Evolutionary conservation across 1,284 basidiomycete genomes (phyloP).

Genomic region (Singerocomus inundabilis): DNA sequence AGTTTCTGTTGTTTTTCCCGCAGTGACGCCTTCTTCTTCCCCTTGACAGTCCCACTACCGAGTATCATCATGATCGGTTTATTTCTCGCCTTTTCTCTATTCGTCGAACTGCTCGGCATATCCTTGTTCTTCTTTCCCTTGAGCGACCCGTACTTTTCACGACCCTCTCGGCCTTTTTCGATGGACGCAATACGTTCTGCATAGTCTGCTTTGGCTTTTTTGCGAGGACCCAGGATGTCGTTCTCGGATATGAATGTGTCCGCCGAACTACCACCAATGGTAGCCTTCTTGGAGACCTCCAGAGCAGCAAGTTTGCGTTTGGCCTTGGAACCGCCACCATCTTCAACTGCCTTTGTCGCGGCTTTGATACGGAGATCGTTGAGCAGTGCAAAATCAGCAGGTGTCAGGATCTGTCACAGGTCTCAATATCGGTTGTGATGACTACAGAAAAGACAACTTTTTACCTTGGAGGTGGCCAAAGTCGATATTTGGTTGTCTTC

Average conservation of each 20-base stretch:
- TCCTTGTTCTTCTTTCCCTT: slow-evolving; percentile 90
- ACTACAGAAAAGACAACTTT: neutral
- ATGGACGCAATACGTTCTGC: slow-evolving; percentile 93
- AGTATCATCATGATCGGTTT: slow-evolving; percentile 95
- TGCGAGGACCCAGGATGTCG: slow-evolving; percentile 92
- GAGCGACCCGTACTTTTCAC: slow-evolving; percentile 90
- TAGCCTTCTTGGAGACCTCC: slow-evolving; percentile 64
- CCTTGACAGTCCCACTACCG: slow-evolving; percentile 67
- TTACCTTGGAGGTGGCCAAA: slow-evolving; percentile 77
- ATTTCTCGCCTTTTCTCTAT: slow-evolving; percentile 86
- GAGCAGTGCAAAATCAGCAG: slow-evolving; percentile 93
- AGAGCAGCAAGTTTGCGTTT: slow-evolving; percentile 86
- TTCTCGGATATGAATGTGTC: slow-evolving; percentile 82
- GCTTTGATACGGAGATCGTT: slow-evolving; percentile 88
- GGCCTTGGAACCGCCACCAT: slow-evolving; percentile 70
- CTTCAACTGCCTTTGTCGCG: slow-evolving; percentile 71
- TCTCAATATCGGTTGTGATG: neutral
- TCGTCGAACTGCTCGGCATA: slow-evolving; percentile 78
- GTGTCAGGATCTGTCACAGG: slow-evolving; percentile 82
- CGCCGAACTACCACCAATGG: slow-evolving; percentile 43
- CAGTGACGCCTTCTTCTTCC: slow-evolving; percentile 87
- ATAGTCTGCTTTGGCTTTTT: slow-evolving; percentile 93
- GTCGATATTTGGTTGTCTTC: slow-evolving; percentile 48
- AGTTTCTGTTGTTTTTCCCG: slow-evolving; percentile 82
- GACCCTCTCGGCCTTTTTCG: slow-evolving; percentile 89